Conservation (phyloP, 1,284 basidiomycete genomes). For the Coriolopsis trogii region DNA sequence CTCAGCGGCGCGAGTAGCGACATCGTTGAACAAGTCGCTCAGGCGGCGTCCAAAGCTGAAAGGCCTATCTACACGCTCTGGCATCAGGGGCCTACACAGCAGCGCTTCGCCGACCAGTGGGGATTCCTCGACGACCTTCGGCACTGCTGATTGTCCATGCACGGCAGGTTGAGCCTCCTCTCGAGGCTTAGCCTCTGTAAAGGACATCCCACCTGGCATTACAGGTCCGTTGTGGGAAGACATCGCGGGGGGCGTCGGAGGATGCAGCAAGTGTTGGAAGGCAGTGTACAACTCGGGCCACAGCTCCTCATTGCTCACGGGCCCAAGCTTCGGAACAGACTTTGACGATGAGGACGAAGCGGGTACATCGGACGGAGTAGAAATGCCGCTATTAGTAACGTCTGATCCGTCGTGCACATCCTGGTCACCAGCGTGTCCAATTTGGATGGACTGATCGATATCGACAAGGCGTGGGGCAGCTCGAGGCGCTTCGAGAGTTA, state of each 20-base stretch:
- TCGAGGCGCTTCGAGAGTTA: no score
- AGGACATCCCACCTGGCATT: slow-evolving; percentile 29
- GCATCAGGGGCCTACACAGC: slow-evolving; percentile 29
- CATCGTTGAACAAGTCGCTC: slow-evolving; percentile 16
- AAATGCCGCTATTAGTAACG: slow-evolving; percentile 14
- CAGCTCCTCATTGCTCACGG: slow-evolving; percentile 30
- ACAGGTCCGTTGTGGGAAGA: background rate
- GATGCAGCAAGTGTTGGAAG: slow-evolving; percentile 34
- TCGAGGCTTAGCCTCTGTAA: slow-evolving; percentile 16
- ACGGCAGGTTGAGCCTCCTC: background rate
- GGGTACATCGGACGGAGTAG: slow-evolving; percentile 26
- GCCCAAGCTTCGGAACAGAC: slow-evolving; percentile 29
- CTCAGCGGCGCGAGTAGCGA: background rate
- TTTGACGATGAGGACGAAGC: slow-evolving; percentile 16
- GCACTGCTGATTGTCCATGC: background rate
- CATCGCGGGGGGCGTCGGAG: slow-evolving; percentile 14
- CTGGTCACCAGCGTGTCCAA: background rate
- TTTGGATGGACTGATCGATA: slow-evolving; percentile 10
- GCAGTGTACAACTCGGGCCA: slow-evolving; percentile 36
- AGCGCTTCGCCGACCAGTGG: slow-evolving; percentile 36
- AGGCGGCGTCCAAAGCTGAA: slow-evolving; percentile 13
- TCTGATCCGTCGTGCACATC: slow-evolving; percentile 4
- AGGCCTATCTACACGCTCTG: slow-evolving; percentile 5
- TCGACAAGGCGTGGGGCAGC: slow-evolving; percentile 15
- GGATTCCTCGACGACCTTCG: slow-evolving; percentile 24